Evolutionary conservation across 768 basidiomycete species (phyloP).

Genomic region (Leccinellum rugosiceps): DNA sequence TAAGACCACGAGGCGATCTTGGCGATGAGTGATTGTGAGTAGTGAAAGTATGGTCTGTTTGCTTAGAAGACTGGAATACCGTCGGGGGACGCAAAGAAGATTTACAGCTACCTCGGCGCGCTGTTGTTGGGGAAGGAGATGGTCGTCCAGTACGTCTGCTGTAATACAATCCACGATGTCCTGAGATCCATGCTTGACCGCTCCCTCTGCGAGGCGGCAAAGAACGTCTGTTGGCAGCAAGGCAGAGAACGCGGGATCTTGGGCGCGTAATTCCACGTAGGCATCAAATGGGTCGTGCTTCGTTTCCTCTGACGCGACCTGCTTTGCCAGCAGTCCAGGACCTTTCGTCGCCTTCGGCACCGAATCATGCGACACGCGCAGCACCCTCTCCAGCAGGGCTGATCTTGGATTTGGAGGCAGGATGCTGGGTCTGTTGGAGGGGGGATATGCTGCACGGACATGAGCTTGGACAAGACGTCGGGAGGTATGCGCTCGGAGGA

Average conservation of each 20-base stretch:
- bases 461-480: conserved; percentile 21
- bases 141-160: conserved; percentile 38
- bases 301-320: conserved; percentile 10
- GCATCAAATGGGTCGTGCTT: conserved; percentile 28
- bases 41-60: conserved; percentile 22
- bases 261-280: conserved; percentile 24
- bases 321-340: conserved; percentile 8
- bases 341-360: conserved; percentile 19
- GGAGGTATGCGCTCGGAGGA: conserved; percentile 44
- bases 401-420: conserved; percentile 6
- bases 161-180: conserved; percentile 37
- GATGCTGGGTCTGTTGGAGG: neutral
- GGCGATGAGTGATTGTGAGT: conserved; percentile 18
- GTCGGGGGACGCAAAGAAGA: conserved; percentile 25
- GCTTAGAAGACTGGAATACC: conserved; percentile 17
- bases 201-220: conserved; percentile 28
- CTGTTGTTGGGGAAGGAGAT: conserved; percentile 15
- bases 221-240: conserved; percentile 29
- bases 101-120: conserved; percentile 25
- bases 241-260: conserved; percentile 20
- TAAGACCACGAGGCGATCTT: conserved; percentile 8
- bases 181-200: conserved; percentile 29
- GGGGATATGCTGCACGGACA: conserved; percentile 7
- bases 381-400: conserved; percentile 24
- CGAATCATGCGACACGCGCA: conserved; percentile 27